Base-by-base conservation (phyloP, 2,329 filamentous ascomycete species). In the Pyricularia sp. region DNA sequence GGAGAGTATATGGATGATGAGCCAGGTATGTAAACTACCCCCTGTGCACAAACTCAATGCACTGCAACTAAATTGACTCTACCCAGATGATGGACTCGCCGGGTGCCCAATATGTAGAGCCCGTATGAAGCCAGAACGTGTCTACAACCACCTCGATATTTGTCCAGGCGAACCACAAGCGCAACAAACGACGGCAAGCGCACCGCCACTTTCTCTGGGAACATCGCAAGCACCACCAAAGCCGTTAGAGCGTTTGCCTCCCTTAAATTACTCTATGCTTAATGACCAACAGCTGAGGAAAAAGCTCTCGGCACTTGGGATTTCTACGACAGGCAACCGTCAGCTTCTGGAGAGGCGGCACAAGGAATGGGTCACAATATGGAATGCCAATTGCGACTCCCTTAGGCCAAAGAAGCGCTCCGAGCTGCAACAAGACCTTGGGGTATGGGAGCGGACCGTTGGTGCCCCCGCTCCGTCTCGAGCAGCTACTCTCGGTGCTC, bases 381-480 rank as follows among this genome's bases (percentile, higher is more conserved):
- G 91, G 89, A 99, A 99, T 74, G 90, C 96, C 12, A 99, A 99
- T 73, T 96, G 92, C 76, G 94, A 99, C 75, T 89, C 93, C 2
- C 84, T 83, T 44, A 79, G 79, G 1, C 91, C 91, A 0, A 89
- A 88, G 72, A 80, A 81, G 12, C 91, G 90, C 68, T 72, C 77
- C 7, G 88, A 94, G 65, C 75, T 99, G 4, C 75, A 96, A 19
- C 84, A 84, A 16, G 93, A 97, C 66, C 75, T 99, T 13, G 89
- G 93, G 26, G 76, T 84, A 1, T 97, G 94, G 93, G 94, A 99
- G 75, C 83, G 86, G 60, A 93, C 89, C 0, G 86, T 96, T 68
- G 90, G 91, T 9, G 84, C 84, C 7, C 75, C 63, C 2, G 63
- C 63, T 1, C 63, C 63, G 7, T 64, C 63, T 72, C 73, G 1